These are phyloP conservation scores for Zygosaccharomyces siamensis DNA, from an alignment of 805 yeast species.

Conservation along the genomic window DNA sequence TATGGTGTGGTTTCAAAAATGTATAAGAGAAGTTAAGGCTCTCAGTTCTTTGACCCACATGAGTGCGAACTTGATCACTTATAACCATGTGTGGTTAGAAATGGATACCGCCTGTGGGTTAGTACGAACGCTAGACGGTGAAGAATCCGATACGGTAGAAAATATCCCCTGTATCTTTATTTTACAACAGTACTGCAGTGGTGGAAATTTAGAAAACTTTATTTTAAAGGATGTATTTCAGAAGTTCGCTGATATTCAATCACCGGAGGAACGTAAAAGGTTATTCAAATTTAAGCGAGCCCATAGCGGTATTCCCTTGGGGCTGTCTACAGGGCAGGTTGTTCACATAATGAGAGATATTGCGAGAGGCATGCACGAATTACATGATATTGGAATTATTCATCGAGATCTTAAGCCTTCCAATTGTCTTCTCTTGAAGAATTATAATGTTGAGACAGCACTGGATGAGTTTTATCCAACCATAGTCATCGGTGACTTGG, in stretches of 20 bases:
- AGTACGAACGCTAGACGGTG: constrained; percentile 18
- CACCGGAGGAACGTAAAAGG: constrained; percentile 39
- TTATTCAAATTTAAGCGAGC: constrained; percentile 29
- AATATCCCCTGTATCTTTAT: constrained; percentile 69
- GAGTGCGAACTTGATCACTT: constrained; percentile 63
- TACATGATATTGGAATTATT: constrained; percentile 71
- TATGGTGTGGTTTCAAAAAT: constrained; percentile 60
- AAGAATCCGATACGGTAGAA: constrained; percentile 13
- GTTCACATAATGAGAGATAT: constrained; percentile 63
- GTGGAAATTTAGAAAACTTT: constrained; percentile 78
- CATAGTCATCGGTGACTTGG: constrained; percentile 82
- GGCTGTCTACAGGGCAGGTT: constrained; percentile 56
- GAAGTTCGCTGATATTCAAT: constrained; percentile 35
- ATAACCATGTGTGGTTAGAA: constrained; percentile 92
- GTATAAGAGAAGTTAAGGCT: constrained; percentile 72
- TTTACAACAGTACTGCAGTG: constrained; percentile 81
- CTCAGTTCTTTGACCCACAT: constrained; percentile 47
- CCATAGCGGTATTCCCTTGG: constrained; percentile 18
- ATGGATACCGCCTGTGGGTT: constrained; percentile 46
- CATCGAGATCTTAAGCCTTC: constrained; percentile 90
- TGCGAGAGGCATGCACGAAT: constrained; percentile 60
- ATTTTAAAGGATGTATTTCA: constrained; percentile 36
- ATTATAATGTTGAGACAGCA: constrained; percentile 9
- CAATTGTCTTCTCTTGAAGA: constrained; percentile 57
- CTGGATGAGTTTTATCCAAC: constrained; percentile 45